phyloP scores from a whole-genome alignment of 2,329 filamentous ascomycete species.

The Fusarium brachygibbosum region DNA sequence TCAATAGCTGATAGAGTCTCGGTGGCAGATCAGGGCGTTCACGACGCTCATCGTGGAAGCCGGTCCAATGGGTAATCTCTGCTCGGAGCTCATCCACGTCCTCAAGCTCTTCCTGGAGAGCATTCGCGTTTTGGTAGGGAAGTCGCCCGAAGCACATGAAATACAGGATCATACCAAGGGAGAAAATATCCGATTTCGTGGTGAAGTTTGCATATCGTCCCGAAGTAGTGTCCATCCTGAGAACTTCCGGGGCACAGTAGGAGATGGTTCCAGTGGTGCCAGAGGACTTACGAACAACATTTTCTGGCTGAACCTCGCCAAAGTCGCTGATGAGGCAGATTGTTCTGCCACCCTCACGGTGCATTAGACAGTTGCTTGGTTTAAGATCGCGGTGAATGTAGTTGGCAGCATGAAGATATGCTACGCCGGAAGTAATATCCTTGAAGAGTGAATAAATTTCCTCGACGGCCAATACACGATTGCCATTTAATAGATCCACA shows the following conservation, averaged over 20 bases:
- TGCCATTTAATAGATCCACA: constrained; percentile 58
- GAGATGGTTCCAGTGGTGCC: constrained; percentile 97
- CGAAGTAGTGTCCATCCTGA: constrained; percentile 73
- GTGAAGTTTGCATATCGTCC: constrained; percentile 93
- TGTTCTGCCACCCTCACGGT: constrained; percentile 78
- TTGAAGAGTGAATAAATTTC: constrained; percentile 98
- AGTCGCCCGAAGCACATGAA: constrained; percentile 96
- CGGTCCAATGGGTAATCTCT: constrained; percentile 89
- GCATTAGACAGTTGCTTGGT: constrained; percentile 93
- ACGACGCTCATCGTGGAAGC: constrained; percentile 82
- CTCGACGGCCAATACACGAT: constrained; percentile 75
- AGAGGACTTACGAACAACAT: constrained; percentile 85
- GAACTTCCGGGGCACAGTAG: constrained; percentile 95
- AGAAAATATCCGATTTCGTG: constrained; percentile 98
- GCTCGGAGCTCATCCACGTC: constrained; percentile 86
- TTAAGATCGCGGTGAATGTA: constrained; percentile 98
- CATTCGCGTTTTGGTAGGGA: constrained; percentile 87
- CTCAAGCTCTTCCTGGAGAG: constrained; percentile 90
- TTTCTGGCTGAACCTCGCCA: constrained; percentile 92
- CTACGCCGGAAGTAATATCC: constrained; percentile 92
- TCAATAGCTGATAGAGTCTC: constrained; percentile 86
- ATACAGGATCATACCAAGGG: constrained; percentile 96
- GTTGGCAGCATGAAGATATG: constrained; percentile 88
- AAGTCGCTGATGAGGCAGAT: constrained; percentile 96
- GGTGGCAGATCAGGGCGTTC: constrained; percentile 86